Percentiles rank a stretch among this genome's conserved stretches.
Conservation (phyloP, 2,329 filamentous ascomycete species). For the Fusarium armeniacum region DNA sequence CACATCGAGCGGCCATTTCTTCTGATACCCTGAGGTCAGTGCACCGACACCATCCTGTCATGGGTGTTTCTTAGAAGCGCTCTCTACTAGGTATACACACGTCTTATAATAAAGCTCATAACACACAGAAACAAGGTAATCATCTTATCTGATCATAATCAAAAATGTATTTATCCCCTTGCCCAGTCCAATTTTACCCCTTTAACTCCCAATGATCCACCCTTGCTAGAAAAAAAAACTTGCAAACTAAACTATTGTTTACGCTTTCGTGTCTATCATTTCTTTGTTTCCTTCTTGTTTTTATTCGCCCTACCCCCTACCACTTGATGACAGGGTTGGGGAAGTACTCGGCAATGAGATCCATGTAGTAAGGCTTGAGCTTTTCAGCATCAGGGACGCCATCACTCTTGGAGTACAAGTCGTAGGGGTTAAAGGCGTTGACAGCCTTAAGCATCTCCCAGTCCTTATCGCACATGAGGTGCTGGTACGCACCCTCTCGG, state of each 20-base stretch:
- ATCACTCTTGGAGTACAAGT: constrained; percentile 92
- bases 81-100: too few species aligned
- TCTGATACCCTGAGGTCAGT: too few species aligned
- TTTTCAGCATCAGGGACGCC: constrained; percentile 81
- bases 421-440: constrained; percentile 90
- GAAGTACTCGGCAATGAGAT: constrained; percentile 61
- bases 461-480: constrained; percentile 89
- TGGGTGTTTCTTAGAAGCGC: too few species aligned
- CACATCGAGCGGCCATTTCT: too few species aligned
- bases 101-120: not conserved
- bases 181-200: constrained; percentile 29
- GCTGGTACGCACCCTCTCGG: constrained; percentile 80
- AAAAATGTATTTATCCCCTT: constrained; percentile 29
- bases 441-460: constrained; percentile 84
- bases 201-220: constrained; percentile 14
- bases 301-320: constrained; percentile 43
- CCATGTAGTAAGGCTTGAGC: constrained; percentile 71
- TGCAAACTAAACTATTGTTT: constrained; percentile 21
- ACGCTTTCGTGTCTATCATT: constrained; percentile 3
- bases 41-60: not conserved
- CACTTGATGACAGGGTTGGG: constrained; percentile 57
- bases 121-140: not conserved
- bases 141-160: constrained; percentile 4
- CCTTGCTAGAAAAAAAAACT: constrained; percentile 5
- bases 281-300: not conserved